Conservation (phyloP, 2,329 filamentous ascomycete genomes). For the Hypoxylon sp. region DNA sequence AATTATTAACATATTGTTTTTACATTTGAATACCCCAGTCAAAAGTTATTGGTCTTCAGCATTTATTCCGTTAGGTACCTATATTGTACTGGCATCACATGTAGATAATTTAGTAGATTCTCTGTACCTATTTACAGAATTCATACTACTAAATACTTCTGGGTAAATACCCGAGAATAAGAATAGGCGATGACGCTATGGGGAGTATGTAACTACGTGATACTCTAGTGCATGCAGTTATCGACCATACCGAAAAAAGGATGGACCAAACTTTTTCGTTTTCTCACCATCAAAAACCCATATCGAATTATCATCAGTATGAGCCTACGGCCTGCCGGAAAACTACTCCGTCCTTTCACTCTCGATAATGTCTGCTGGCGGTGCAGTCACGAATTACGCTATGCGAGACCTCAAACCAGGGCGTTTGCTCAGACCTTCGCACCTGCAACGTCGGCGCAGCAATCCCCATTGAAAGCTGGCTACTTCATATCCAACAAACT, state of each 20-base stretch:
- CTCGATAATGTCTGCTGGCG: conserved; percentile 49
- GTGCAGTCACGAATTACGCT: conserved; percentile 43
- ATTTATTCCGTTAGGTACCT: no score
- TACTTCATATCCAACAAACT: conserved; percentile 50
- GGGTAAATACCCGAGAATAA: no score
- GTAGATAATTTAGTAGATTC: no score
- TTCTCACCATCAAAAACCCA: neutral
- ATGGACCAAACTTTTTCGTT: conserved; percentile 14
- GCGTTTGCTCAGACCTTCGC: conserved; percentile 39
- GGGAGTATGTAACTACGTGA: neutral
- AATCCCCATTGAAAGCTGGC: conserved; percentile 43
- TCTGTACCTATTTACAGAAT: no score
- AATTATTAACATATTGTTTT: neutral
- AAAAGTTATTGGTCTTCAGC: neutral
- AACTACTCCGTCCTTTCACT: conserved; percentile 44
- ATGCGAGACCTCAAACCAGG: conserved; percentile 24
- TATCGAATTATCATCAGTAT: conserved; percentile 43
- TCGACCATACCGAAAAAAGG: conserved; percentile 4
- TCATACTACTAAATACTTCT: no score
- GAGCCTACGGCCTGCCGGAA: conserved; percentile 49
- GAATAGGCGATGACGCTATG: no score
- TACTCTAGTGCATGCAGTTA: neutral
- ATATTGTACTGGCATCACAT: no score
- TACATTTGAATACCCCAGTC: neutral
- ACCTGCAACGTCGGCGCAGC: conserved; percentile 26